Evolutionary conservation across 495 filamentous ascomycete genomes (phyloP).

Genomic region (Penicillium waksmanii): DNA sequence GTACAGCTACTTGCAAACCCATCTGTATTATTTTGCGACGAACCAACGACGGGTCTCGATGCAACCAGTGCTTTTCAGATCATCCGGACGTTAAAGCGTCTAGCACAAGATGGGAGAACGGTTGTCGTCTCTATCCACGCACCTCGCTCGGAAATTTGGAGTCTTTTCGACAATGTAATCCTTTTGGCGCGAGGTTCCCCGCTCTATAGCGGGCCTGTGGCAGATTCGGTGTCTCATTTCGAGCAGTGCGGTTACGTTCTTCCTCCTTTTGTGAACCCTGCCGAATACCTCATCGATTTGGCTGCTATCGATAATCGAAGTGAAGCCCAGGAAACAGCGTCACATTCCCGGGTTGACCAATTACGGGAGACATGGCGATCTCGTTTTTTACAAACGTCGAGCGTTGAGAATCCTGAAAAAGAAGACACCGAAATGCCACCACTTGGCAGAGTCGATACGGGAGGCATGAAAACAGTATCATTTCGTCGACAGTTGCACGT

Average conservation of each 20-base stretch:
- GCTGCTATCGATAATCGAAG: slow-evolving; percentile 71
- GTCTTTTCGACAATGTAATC: slow-evolving; percentile 69
- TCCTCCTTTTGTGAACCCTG: slow-evolving; percentile 72
- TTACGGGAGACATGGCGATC: slow-evolving; percentile 58
- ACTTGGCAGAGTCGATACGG: not conserved
- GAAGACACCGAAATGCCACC: slow-evolving; percentile 1
- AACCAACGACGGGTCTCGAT: slow-evolving; percentile 76
- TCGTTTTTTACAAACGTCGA: slow-evolving; percentile 23
- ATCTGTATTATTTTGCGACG: slow-evolving; percentile 73
- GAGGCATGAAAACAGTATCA: slow-evolving; percentile 33
- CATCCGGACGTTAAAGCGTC: slow-evolving; percentile 64
- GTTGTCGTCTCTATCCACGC: slow-evolving; percentile 75
- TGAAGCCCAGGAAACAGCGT: slow-evolving; percentile 60
- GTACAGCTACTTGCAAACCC: slow-evolving; percentile 77
- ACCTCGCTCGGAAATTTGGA: slow-evolving; percentile 76
- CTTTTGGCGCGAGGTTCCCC: slow-evolving; percentile 64
- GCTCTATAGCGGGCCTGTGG: slow-evolving; percentile 63
- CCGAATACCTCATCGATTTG: slow-evolving; percentile 72
- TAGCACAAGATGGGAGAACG: slow-evolving; percentile 68
- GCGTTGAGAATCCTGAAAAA: not conserved
- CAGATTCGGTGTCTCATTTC: slow-evolving; percentile 62
- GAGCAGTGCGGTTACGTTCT: slow-evolving; percentile 55
- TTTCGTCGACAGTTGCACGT: slow-evolving; percentile 65
- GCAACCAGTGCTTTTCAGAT: slow-evolving; percentile 77
- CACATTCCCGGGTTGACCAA: slow-evolving; percentile 54